Evolutionary conservation across 768 basidiomycete genomes (phyloP).

Genomic region (Rhodotorula toruloides): DNA sequence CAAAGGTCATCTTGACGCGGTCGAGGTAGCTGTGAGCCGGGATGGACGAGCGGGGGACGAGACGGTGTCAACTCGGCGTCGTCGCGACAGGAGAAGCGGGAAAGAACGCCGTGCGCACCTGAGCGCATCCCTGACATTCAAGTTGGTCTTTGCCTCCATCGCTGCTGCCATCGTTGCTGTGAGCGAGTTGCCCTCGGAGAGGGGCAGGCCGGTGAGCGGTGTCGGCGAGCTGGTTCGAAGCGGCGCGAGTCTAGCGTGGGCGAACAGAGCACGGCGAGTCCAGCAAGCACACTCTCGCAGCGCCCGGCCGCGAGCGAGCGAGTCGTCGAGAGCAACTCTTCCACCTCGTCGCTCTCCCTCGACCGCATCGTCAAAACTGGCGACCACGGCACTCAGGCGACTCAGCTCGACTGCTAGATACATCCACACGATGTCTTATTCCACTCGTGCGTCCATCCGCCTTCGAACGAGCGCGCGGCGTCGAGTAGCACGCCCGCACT

Average conservation of each 20-base stretch:
- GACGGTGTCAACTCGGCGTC: not conserved
- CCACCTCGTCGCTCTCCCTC: not conserved
- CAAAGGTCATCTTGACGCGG: constrained; percentile 45
- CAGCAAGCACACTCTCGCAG: not conserved
- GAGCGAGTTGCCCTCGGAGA: not conserved
- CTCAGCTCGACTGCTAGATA: too few relatives aligned
- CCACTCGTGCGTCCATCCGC: constrained; percentile 27
- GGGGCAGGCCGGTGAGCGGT: not conserved
- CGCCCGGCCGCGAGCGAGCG: not conserved
- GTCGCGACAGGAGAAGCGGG: not conserved
- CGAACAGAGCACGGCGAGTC: too few relatives aligned
- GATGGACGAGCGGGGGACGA: not conserved
- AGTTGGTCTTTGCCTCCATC: constrained; percentile 30
- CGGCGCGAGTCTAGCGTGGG: too few relatives aligned
- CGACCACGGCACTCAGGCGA: too few relatives aligned
- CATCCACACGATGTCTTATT: too few relatives aligned
- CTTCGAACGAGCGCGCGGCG: not conserved
- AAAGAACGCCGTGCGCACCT: constrained; percentile 3
- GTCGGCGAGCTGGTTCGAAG: too few relatives aligned
- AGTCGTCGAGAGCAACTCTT: not conserved
- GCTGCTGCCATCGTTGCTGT: not conserved
- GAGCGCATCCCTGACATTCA: constrained; percentile 37
- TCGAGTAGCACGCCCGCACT: not conserved
- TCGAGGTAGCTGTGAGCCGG: constrained; percentile 42
- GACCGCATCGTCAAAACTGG: too few relatives aligned